Conservation (phyloP, 202 grass and related monocot species). For the Elaeis oleifera region DNA sequence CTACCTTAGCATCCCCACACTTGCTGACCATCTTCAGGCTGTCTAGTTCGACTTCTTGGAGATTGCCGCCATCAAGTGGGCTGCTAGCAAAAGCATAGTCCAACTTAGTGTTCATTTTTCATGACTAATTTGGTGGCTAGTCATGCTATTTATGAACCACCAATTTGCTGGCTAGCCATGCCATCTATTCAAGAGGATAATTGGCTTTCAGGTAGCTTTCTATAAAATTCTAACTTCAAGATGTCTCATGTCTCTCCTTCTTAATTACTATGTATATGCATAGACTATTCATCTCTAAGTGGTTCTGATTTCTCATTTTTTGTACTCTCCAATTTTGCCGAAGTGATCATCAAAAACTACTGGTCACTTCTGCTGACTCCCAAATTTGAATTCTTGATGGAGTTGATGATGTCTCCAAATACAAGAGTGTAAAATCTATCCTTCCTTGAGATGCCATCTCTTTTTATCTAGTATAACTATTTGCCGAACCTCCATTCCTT, state of each 20-base stretch:
- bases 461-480: neutral
- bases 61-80: no score
- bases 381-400: conserved; percentile 82
- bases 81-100: no score
- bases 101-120: no score
- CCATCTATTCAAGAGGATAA: conserved; percentile 5
- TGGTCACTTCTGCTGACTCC: conserved; percentile 88
- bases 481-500: conserved; percentile 15
- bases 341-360: conserved; percentile 49
- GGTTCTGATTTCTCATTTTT: conserved; percentile 3
- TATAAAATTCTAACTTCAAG: neutral
- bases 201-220: conserved; percentile 3
- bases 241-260: conserved; percentile 4
- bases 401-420: conserved; percentile 61
- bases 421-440: conserved; percentile 45
- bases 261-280: neutral
- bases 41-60: no score
- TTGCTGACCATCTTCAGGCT: no score
- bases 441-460: neutral
- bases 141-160: no score
- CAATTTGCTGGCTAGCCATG: no score
- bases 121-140: no score
- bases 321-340: conserved; percentile 67
- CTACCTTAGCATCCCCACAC: no score
- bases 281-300: conserved; percentile 1